Evolutionary conservation across 768 basidiomycete species (phyloP), one percentile per base, ranked within the genome.

Genomic region (Lactifluus piperatus): DNA sequence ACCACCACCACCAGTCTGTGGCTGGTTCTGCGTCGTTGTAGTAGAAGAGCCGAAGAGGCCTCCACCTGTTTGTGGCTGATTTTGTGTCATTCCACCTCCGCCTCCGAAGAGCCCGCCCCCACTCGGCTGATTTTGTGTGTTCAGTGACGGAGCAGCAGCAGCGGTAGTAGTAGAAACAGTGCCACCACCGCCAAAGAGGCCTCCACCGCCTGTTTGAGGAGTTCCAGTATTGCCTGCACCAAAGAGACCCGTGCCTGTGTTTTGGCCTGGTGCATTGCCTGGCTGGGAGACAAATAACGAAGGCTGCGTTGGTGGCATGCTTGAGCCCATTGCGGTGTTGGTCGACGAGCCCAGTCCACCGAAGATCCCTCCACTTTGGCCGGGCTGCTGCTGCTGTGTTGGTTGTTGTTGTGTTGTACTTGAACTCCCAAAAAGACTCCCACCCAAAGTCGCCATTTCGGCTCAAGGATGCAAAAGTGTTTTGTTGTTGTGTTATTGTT

Each of bases 301-400:
- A 37, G 10, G 34, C 11, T 53, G 49, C 30, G 34, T 47, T 24
- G 32, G 16, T 13, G 26, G 14, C 27, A 32, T n/a, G 10, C 50
- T 36, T 6, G 60, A 18, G 39, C 39, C 52, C 29, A 51, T 22
- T 1, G 24, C 44, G 3, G 54, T n/a, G 32, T 45, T 62, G 39
- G 55, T 41, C 34, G 47, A 44, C 24, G 62, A 52, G 27, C 53
- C 27, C 30, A 54, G 37, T 11, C 57, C 54, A 18, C 57, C 50
- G 34, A 64, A 64, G 2, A 64, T 53, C 18, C 63, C 61, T 11
- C 61, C 63, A 24, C 63, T 62, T 44, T 68, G 67, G 43, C 62
- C 65, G 29, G 66, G 65, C 39, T 65, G 65, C 47, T 66, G 66
- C n/a, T n/a, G n/a, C n/a, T n/a, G n/a, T n/a, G n/a, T n/a, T 56